A percentile compares a stretch with the other conserved stretches of the same genome.
These are phyloP conservation scores for Colletotrichum sp. DNA, from an alignment of 2,329 filamentous ascomycete species.

Conservation along the genomic window DNA sequence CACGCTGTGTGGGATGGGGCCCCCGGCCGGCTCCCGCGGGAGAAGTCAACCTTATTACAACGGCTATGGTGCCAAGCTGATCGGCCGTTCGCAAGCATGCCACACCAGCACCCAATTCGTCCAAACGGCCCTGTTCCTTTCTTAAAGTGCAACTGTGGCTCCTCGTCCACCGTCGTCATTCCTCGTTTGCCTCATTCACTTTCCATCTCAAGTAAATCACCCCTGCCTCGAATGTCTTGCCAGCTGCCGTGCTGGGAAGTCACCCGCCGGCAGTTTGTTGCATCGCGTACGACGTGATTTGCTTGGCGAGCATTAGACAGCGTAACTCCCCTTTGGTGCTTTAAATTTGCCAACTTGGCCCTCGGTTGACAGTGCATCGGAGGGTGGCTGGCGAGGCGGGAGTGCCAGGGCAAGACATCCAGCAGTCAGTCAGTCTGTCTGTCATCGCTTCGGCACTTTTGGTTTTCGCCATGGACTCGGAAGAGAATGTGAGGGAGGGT, in stretches of 20 bases:
- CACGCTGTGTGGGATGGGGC: not conserved
- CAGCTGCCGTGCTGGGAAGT: conserved; percentile 19
- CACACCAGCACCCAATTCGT: not conserved
- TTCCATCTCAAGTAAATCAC: not conserved
- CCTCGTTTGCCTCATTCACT: not conserved
- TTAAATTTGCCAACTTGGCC: not conserved
- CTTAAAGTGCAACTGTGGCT: not conserved
- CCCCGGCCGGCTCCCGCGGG: not conserved
- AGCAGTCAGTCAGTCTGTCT: not conserved
- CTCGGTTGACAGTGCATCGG: not conserved
- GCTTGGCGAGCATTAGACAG: not conserved
- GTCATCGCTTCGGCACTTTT: not conserved
- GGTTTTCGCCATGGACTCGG: not conserved
- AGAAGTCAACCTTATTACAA: conserved; percentile 10
- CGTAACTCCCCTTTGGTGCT: not conserved
- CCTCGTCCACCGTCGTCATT: not conserved
- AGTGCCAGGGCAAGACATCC: not conserved
- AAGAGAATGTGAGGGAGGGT: not conserved
- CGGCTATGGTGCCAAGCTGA: conserved; percentile 9
- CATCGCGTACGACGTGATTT: conserved; percentile 15
- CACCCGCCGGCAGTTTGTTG: conserved; percentile 18
- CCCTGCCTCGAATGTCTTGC: conserved; percentile 2
- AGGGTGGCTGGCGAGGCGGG: not conserved
- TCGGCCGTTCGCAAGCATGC: not conserved
- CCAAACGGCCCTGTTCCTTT: not conserved